Percentiles rank a stretch among this genome's conserved stretches.
phyloP scores from a whole-genome alignment of 495 filamentous ascomycete genomes.

The Podospora appendiculata region DNA sequence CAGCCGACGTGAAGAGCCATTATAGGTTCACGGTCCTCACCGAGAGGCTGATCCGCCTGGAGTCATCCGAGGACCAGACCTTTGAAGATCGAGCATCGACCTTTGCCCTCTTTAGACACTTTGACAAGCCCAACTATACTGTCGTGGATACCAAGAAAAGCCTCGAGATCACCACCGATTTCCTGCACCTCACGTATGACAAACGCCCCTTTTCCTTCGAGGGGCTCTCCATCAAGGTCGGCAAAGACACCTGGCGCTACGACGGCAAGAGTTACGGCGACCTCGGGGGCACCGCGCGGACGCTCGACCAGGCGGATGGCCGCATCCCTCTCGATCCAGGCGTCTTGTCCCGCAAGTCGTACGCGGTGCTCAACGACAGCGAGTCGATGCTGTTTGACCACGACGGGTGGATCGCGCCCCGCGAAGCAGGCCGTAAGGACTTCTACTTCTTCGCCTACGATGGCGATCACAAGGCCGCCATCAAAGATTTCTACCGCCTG shows the following conservation, averaged over 20 bases:
- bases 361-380: conserved; percentile 45
- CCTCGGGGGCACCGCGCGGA: conserved; percentile 47
- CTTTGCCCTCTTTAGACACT: conserved; percentile 44
- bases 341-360: conserved; percentile 38
- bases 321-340: conserved; percentile 39
- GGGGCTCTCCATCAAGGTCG: conserved; percentile 33
- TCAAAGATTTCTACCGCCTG: conserved; percentile 47
- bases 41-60: conserved; percentile 44
- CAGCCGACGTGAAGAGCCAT: conserved; percentile 22
- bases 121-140: conserved; percentile 40
- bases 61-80: conserved; percentile 46
- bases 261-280: conserved; percentile 34
- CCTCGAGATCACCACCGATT: conserved; percentile 43
- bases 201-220: conserved; percentile 38
- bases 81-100: conserved; percentile 53
- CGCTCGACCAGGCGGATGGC: conserved; percentile 46
- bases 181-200: conserved; percentile 46
- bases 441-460: conserved; percentile 53
- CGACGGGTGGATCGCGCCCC: conserved; percentile 39
- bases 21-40: conserved; percentile 51
- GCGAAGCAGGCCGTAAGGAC: conserved; percentile 38
- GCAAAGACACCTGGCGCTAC: conserved; percentile 37
- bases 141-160: conserved; percentile 26
- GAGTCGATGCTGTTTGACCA: conserved; percentile 50
- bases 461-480: conserved; percentile 43